Evolutionary conservation across 139 green algal species (phyloP).

Genomic region (Spirogloea muscicola): DNA sequence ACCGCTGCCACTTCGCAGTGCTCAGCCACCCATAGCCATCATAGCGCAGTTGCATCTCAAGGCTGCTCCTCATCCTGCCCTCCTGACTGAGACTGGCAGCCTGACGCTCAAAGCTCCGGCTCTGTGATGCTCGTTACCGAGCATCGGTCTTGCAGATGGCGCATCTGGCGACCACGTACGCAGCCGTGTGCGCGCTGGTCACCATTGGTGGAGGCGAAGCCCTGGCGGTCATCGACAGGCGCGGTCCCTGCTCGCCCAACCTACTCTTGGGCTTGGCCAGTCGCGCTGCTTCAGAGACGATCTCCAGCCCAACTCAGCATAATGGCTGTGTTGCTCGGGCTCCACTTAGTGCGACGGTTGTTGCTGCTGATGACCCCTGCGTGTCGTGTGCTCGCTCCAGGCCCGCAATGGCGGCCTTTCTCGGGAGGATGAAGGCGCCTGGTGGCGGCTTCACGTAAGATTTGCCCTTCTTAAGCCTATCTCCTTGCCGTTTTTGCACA

Average conservation of each 20-base stretch:
- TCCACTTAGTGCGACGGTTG: no score
- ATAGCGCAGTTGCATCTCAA: background rate
- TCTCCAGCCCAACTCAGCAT: no score
- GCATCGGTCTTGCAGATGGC: conserved; percentile 76
- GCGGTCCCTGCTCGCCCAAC: no score
- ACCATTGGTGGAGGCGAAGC: conserved; percentile 72
- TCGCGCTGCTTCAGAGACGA: no score
- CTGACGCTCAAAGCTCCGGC: no score
- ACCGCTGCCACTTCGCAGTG: background rate
- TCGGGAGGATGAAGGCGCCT: conserved; percentile 69
- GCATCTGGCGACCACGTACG: conserved; percentile 93
- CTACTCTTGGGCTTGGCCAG: no score
- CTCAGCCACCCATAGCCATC: no score
- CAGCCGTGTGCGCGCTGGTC: conserved; percentile 74
- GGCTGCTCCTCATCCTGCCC: background rate
- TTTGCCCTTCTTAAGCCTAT: background rate
- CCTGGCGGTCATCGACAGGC: conserved; percentile 53
- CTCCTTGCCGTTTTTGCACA: background rate
- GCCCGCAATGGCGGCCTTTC: conserved; percentile 59
- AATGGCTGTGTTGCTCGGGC: no score
- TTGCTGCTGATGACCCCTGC: no score
- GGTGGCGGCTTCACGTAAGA: conserved; percentile 60
- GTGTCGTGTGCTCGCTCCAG: conserved; percentile 6
- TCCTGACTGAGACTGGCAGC: no score
- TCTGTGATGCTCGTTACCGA: background rate